Evolutionary conservation across 1,139 yeast species (phyloP).

Genomic region (Saccharomyces hybrid): DNA sequence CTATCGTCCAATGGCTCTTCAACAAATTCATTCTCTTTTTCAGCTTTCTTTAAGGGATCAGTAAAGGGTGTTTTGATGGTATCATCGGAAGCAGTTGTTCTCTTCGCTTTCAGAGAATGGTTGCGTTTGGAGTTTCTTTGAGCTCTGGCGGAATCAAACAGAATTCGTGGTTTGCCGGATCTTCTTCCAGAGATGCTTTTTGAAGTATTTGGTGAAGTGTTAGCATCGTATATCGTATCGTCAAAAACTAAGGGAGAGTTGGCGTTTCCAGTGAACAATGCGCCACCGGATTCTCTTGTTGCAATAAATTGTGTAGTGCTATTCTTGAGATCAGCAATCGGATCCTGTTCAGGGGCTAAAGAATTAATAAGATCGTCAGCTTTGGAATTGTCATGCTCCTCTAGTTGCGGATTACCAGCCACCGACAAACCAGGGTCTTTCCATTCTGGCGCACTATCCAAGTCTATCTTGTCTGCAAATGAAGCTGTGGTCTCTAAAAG

Average conservation of each 20-base stretch:
- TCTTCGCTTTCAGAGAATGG: neutral
- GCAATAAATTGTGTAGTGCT: neutral
- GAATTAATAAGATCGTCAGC: neutral
- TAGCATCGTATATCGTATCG: neutral
- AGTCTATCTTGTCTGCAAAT: neutral
- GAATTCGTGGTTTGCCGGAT: neutral
- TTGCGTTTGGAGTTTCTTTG: neutral
- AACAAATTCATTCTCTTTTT: slow-evolving; percentile 19
- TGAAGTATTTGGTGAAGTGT: neutral
- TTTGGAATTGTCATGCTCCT: neutral
- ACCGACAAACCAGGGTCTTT: neutral
- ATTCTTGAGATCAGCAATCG: slow-evolving; percentile 14
- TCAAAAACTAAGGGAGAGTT: slow-evolving; percentile 14
- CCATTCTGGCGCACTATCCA: neutral
- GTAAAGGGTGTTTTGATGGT: neutral
- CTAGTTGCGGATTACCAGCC: neutral
- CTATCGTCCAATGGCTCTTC: slow-evolving; percentile 18
- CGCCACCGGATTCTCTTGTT: slow-evolving; percentile 12
- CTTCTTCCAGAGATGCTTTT: neutral
- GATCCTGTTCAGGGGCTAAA: slow-evolving; percentile 26
- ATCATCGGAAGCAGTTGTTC: neutral
- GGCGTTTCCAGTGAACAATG: slow-evolving; percentile 20
- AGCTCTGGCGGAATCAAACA: slow-evolving; percentile 2
- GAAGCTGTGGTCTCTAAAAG: neutral
- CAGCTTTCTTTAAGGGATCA: slow-evolving; percentile 26